Base-by-base conservation (phyloP, 2,329 filamentous ascomycete genomes). In the Verticillium albo-atrum region DNA sequence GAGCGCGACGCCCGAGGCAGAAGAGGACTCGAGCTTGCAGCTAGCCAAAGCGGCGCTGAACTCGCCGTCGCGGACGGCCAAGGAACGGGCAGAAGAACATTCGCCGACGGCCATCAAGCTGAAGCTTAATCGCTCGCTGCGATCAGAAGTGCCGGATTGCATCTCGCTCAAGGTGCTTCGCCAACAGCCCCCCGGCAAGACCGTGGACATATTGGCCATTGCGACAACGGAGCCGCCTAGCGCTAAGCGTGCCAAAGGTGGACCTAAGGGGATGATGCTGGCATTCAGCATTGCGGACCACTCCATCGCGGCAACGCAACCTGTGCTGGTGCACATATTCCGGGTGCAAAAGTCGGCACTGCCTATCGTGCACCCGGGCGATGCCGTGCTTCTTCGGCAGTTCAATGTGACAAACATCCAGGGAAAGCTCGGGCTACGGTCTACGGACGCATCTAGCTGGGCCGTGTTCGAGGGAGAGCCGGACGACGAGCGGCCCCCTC, bases 221-320 rank as follows among this genome's bases (percentile, higher is more conserved):
- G 83, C 77, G 4, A 82, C 82, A 15, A 76, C 77, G 53, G 74
- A 75, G 20, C 81, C 83, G 3, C 71, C 78, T 10, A 74, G 79
- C 54, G 79, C 85, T 6, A 74, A 77, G 60, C 79, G 85, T 37
- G 82, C 82, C 27, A 86, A 85, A 66, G 74, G 77, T 61, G 83
- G 83, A 0, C 83, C 83, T 3, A 76, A 84, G 25, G 83, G 88
- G 66, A 88, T 81, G 70, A 80, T 83, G 71, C 79, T 86, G 65
- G 79, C 80, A 17, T 82, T 89, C 63, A 80, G 78, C 47, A 72
- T 86, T 14, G 83, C 80, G 1, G 86, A 89, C 65, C 78, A 82
- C 27, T 81, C 82, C 2, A 75, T 79, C 23, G 80, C 79, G 3
- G 81, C 83, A 2, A 71, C 73, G 10, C 69, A 72, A 15, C 79